Evolutionary conservation across 768 basidiomycete species (phyloP).

Genomic region (Trametes gibbosa): DNA sequence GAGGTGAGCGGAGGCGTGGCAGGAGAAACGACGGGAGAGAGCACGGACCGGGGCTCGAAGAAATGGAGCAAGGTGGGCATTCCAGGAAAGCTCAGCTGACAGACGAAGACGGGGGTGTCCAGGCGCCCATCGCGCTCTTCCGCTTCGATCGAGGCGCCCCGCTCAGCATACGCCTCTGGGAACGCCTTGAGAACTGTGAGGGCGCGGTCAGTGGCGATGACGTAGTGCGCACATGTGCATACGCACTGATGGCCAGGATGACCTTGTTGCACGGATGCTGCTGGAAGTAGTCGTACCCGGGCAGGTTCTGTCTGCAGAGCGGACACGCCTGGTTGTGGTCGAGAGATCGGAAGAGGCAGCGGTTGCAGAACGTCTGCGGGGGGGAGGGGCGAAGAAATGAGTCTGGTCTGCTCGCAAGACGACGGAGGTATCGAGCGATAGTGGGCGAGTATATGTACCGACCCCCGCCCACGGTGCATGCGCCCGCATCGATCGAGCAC

Average conservation of each 20-base stretch:
- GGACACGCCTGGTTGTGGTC: constrained; percentile 86
- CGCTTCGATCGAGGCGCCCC: constrained; percentile 60
- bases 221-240: constrained; percentile 8
- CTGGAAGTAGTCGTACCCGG: constrained; percentile 74
- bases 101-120: constrained; percentile 89
- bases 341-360: constrained; percentile 85
- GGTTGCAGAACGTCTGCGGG: constrained; percentile 82
- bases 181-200: constrained; percentile 64
- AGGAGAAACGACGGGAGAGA: neutral
- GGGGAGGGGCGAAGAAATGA: too few relatives aligned
- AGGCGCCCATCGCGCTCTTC: constrained; percentile 79
- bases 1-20: neutral
- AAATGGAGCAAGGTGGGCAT: constrained; percentile 89
- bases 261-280: constrained; percentile 75
- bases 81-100: constrained; percentile 86
- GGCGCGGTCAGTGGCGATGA: neutral
- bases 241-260: constrained; percentile 63
- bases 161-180: constrained; percentile 60
- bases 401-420: too few relatives aligned
- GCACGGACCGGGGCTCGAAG: constrained; percentile 76
- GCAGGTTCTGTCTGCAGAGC: constrained; percentile 77
- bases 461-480: neutral
- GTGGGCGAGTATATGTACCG: constrained; percentile 1
- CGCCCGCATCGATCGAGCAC: constrained; percentile 7
- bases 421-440: too few relatives aligned